Percentiles rank a stretch among this genome's conserved stretches.
Evolutionary conservation across 768 basidiomycete genomes (phyloP).

Genomic region (Mycena indigotica): DNA sequence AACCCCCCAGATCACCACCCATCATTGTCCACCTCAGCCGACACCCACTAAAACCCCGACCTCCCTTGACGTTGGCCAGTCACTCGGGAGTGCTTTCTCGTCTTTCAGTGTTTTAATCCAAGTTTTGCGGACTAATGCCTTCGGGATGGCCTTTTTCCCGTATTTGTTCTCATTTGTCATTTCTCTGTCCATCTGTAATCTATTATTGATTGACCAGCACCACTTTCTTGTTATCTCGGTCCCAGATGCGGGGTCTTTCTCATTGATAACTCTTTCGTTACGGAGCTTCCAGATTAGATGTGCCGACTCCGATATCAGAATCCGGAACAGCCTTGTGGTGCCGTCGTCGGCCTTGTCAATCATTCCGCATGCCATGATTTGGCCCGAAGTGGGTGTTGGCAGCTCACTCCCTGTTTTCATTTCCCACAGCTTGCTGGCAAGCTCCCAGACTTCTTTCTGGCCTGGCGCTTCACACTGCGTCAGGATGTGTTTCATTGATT

Average conservation of each 20-base stretch:
- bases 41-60: constrained; percentile 14
- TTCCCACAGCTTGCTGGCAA: constrained; percentile 11
- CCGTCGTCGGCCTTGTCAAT: neutral
- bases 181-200: neutral
- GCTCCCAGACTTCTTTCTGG: constrained; percentile 5
- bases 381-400: neutral
- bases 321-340: constrained; percentile 11
- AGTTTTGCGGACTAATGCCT: neutral
- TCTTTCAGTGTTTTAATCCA: constrained; percentile 2
- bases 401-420: neutral
- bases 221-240: neutral
- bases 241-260: neutral
- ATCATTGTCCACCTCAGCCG: constrained; percentile 2
- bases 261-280: constrained; percentile 17
- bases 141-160: neutral
- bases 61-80: neutral
- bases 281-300: constrained; percentile 24
- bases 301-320: too few species aligned
- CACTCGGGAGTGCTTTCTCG: neutral
- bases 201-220: constrained; percentile 1
- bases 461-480: constrained; percentile 8
- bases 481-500: constrained; percentile 14
- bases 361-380: constrained; percentile 9
- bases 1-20: neutral
- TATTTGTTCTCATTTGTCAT: constrained; percentile 2